A percentile compares a stretch with the other conserved stretches of the same genome.
Conservation (phyloP, 1,139 yeast genomes). For the Lodderomyces metapsilosis region DNA sequence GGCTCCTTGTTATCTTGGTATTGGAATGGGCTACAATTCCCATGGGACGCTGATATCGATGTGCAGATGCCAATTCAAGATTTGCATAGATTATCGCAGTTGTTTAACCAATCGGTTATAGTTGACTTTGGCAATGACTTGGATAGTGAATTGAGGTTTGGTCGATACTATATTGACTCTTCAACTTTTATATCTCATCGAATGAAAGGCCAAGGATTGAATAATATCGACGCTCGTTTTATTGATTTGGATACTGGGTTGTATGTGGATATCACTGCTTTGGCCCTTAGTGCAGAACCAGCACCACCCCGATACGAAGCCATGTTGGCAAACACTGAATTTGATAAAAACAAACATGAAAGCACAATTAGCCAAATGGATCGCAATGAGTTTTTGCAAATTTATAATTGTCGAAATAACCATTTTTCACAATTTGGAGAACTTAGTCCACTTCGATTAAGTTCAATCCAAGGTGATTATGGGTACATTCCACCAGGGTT, state of each 20-base stretch:
- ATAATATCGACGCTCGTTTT: slow-evolving; percentile 81
- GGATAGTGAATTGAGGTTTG: slow-evolving; percentile 23
- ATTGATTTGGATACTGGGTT: slow-evolving; percentile 74
- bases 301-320: slow-evolving; percentile 30
- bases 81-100: slow-evolving; percentile 38
- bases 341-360: slow-evolving; percentile 11
- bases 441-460: slow-evolving; percentile 30
- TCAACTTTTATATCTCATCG: slow-evolving; percentile 37
- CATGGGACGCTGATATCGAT: slow-evolving; percentile 57
- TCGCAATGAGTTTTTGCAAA: slow-evolving; percentile 23
- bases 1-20: slow-evolving; percentile 55
- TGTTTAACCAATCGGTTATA: slow-evolving; percentile 44
- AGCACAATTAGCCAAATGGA: slow-evolving; percentile 17
- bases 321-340: slow-evolving; percentile 11
- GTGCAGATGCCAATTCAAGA: slow-evolving; percentile 54
- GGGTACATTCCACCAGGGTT: slow-evolving; percentile 34
- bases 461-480: slow-evolving; percentile 34
- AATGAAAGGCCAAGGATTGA: slow-evolving; percentile 39
- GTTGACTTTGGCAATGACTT: slow-evolving; percentile 33
- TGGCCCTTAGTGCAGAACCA: slow-evolving; percentile 38
- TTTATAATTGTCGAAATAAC: slow-evolving; percentile 47
- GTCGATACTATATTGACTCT: slow-evolving; percentile 43
- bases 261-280: slow-evolving; percentile 67
- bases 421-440: slow-evolving; percentile 37
- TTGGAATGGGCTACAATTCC: slow-evolving; percentile 53